Conservation (phyloP, 2,329 filamentous ascomycete species). For the Ceratocystis alfenasii region DNA sequence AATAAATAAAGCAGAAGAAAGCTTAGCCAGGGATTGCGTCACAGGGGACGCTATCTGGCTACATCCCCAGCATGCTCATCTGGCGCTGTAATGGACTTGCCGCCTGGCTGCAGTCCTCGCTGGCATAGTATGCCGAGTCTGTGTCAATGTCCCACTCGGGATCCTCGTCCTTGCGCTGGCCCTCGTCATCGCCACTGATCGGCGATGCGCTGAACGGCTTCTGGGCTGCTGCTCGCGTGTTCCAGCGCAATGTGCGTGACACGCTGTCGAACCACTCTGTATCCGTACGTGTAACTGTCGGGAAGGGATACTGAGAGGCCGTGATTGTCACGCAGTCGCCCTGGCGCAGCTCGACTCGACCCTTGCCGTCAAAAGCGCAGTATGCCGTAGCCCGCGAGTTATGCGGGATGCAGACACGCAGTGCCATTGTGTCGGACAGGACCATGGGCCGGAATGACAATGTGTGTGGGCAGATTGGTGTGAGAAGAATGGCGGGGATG, state of each 20-base stretch:
- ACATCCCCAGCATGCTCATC: constrained; percentile 61
- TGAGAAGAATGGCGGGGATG: constrained; percentile 90
- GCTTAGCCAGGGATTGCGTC: too few relatives aligned
- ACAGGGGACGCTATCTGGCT: neutral
- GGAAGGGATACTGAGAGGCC: constrained; percentile 92
- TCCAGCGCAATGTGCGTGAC: constrained; percentile 85
- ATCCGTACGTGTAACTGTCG: constrained; percentile 78
- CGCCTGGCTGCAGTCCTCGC: constrained; percentile 57
- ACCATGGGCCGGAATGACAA: constrained; percentile 97
- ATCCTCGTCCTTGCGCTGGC: constrained; percentile 30
- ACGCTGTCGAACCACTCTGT: constrained; percentile 97
- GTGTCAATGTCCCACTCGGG: constrained; percentile 92
- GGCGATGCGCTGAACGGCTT: constrained; percentile 63
- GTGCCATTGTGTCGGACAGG: constrained; percentile 82
- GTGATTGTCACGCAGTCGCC: constrained; percentile 95
- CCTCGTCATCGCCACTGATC: constrained; percentile 35
- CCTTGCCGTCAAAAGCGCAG: constrained; percentile 95
- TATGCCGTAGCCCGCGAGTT: constrained; percentile 86
- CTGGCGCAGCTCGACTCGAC: constrained; percentile 79
- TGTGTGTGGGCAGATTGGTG: constrained; percentile 94
- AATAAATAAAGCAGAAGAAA: too few relatives aligned
- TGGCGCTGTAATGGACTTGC: constrained; percentile 59
- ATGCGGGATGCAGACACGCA: constrained; percentile 75
- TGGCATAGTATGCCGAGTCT: constrained; percentile 59
- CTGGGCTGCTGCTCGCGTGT: constrained; percentile 80